Conservation (phyloP, 371 early-diverging fungal genomes). For the Globomyces sp. region DNA sequence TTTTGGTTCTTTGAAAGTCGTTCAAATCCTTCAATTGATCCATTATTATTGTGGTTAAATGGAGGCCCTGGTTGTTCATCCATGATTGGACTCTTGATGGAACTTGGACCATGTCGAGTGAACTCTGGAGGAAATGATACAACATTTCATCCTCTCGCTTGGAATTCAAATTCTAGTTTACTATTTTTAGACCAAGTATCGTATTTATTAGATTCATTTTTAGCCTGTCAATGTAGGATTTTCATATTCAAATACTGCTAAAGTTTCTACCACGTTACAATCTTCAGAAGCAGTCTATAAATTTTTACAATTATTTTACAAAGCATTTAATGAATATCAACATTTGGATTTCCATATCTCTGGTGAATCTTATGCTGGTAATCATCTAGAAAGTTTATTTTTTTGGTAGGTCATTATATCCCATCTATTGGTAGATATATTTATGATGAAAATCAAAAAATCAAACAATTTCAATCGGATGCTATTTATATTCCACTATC, state of each 20-base stretch:
- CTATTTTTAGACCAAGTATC: slow-evolving; percentile 72
- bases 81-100: slow-evolving; percentile 75
- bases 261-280: slow-evolving; percentile 41
- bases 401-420: slow-evolving; percentile 27
- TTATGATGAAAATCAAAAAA: slow-evolving; percentile 9
- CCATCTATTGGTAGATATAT: slow-evolving; percentile 29
- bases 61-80: slow-evolving; percentile 86
- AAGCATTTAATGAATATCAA: slow-evolving; percentile 40
- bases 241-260: slow-evolving; percentile 53
- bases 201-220: slow-evolving; percentile 53
- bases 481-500: slow-evolving; percentile 26
- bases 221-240: slow-evolving; percentile 71
- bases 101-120: slow-evolving; percentile 64
- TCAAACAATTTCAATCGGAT: slow-evolving; percentile 25
- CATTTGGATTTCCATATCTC: slow-evolving; percentile 63
- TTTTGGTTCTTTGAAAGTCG: slow-evolving; percentile 80
- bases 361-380: slow-evolving; percentile 59
- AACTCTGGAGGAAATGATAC: slow-evolving; percentile 54
- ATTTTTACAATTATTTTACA: slow-evolving; percentile 54
- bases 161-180: slow-evolving; percentile 74
- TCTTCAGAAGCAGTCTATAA: slow-evolving; percentile 68
- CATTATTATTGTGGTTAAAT: slow-evolving; percentile 68
- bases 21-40: slow-evolving; percentile 60
- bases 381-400: too few relatives aligned
- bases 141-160: slow-evolving; percentile 55